Conservation (phyloP, 768 basidiomycete species). For the Tephrocybe sp. region DNA sequence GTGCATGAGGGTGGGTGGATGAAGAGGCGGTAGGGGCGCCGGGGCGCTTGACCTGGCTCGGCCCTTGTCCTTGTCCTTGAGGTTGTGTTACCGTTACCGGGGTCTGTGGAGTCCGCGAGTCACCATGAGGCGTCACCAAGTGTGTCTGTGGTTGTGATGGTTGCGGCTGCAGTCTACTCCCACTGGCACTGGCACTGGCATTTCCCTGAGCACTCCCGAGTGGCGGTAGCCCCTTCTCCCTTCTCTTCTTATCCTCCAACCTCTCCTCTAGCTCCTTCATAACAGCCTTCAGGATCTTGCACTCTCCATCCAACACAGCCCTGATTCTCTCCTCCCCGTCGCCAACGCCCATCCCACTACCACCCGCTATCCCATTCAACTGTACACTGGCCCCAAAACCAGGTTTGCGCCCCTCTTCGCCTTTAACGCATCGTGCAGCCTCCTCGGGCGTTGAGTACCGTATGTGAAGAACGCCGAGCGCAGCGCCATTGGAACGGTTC, state of each 20-base stretch:
- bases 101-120: slow-evolving; percentile 6
- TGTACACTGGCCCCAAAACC: slow-evolving; percentile 42
- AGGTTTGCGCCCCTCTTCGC: slow-evolving; percentile 65
- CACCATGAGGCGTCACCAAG: too few species aligned
- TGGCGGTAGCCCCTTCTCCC: slow-evolving; percentile 23
- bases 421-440: slow-evolving; percentile 64
- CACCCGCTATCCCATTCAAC: slow-evolving; percentile 36
- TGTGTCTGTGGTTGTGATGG: slow-evolving; percentile 5
- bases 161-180: not conserved
- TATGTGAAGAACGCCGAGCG: slow-evolving; percentile 81
- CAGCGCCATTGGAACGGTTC: slow-evolving; percentile 76
- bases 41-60: not conserved
- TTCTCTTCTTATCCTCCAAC: slow-evolving; percentile 45
- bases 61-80: not conserved
- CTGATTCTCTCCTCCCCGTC: slow-evolving; percentile 59
- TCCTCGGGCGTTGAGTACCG: slow-evolving; percentile 65
- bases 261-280: slow-evolving; percentile 64
- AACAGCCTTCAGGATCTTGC: slow-evolving; percentile 60
- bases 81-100: slow-evolving; percentile 5
- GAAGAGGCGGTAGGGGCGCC: not conserved
- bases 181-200: not conserved
- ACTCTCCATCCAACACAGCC: slow-evolving; percentile 81
- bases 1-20: not conserved
- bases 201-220: not conserved
- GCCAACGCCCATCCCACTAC: not conserved